phyloP scores from a whole-genome alignment of 257 asterid genomes.

The Ehretia macrophylla region DNA sequence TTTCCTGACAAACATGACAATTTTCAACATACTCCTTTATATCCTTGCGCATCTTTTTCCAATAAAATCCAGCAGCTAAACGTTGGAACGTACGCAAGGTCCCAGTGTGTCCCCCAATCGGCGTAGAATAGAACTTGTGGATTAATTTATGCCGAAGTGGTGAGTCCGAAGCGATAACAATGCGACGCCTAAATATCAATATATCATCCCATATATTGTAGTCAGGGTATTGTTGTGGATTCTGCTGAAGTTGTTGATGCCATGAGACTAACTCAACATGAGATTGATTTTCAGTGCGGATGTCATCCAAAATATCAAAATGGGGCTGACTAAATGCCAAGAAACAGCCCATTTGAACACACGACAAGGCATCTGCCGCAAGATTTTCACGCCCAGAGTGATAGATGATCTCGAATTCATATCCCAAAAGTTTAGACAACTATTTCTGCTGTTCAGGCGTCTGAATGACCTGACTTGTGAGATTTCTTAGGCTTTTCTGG shows the following conservation, averaged over 20 bases:
- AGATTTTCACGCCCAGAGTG: neutral
- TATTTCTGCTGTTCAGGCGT: constrained; percentile 1
- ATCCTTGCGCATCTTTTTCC: neutral
- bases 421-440: constrained; percentile 1
- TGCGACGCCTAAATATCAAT: neutral
- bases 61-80: neutral
- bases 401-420: neutral
- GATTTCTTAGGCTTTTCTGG: neutral
- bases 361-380: neutral
- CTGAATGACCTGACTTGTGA: neutral
- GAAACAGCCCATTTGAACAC: neutral
- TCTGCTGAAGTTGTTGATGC: no score
- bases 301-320: neutral
- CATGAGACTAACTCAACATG: no score
- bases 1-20: neutral
- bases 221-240: no score
- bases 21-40: neutral
- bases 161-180: neutral
- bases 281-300: no score
- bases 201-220: no score
- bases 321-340: no score
- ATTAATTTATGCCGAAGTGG: neutral
- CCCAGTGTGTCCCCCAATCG: neutral
- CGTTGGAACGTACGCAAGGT: neutral
- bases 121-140: neutral